Evolutionary conservation across 306 rosid species (phyloP).

Genomic region (Trifolium repens): DNA sequence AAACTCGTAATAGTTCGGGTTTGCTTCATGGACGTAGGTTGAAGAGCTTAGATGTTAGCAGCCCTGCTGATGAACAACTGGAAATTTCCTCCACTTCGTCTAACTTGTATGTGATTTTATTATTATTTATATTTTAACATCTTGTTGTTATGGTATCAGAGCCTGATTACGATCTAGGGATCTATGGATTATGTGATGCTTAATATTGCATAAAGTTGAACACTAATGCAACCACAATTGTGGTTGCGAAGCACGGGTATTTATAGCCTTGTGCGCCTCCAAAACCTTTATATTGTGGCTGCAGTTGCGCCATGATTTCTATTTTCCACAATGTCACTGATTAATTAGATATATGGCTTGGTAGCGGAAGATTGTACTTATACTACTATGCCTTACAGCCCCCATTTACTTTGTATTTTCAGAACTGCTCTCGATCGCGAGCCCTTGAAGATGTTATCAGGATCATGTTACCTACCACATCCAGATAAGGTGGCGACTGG

Average conservation of each 20-base stretch:
- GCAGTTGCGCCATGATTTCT: background rate
- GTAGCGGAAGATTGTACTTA: background rate
- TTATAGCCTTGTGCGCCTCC: background rate
- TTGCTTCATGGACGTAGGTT: slow-evolving; percentile 45
- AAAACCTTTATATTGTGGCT: background rate
- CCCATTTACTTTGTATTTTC: slow-evolving; percentile 38
- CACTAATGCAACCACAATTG: background rate
- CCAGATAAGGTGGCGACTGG: slow-evolving; percentile 87
- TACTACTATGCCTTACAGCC: background rate
- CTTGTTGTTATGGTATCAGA: background rate
- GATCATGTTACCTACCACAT: slow-evolving; percentile 90
- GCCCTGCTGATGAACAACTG: slow-evolving; percentile 42
- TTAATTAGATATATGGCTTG: slow-evolving; percentile 22
- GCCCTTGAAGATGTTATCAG: slow-evolving; percentile 71
- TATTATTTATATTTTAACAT: slow-evolving; percentile 23
- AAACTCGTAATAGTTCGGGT: background rate
- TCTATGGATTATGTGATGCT: background rate
- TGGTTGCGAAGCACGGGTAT: background rate
- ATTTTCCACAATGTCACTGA: background rate
- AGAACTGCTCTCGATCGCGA: slow-evolving; percentile 53
- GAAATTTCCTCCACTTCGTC: slow-evolving; percentile 50
- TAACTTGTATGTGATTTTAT: slow-evolving; percentile 56
- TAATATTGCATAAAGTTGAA: background rate
- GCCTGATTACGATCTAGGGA: too few relatives aligned
- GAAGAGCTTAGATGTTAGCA: slow-evolving; percentile 47